Base-by-base conservation (phyloP, 2,329 filamentous ascomycete genomes). In the Zasmidium angulare region DNA sequence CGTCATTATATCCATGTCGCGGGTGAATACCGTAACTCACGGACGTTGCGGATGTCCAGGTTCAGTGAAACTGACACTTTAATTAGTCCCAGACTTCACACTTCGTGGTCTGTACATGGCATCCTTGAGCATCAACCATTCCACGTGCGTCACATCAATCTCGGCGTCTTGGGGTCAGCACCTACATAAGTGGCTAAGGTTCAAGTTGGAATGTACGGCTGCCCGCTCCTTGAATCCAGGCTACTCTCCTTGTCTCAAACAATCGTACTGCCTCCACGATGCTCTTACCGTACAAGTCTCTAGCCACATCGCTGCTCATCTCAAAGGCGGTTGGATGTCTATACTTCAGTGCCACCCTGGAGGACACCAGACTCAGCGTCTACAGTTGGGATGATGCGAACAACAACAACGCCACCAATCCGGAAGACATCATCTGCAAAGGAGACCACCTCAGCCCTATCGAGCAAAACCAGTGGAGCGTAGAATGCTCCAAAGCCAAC, bases 261-360 rank as follows among this genome's bases (percentile, higher is more conserved):
- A n/a, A n/a, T n/a, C n/a, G n/a, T n/a, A n/a, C n/a, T n/a, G n/a
- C n/a, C n/a, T n/a, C n/a, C 6, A 43, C 9, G 36, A 43, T 43
- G 36, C 36, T 43, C 3, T 19, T 43, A 7, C n/a, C 36, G n/a
- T 43, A 9, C 36, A 43, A 43, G 53, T 51, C 55, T 9, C 51
- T 56, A 22, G 55, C 59, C 46, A 56, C 51, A 36, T 58, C 59
- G 20, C 55, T 61, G 21, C 55, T 61, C 52, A 46, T 46, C 31
- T 40, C 48, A 24, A 47, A 48, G 3, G 56, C 53, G n/a, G 26
- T 56, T 31, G 60, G 52, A n/a, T 59, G 56, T 21, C 57, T 64
- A 20, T 64, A 64, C 55, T 64, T 64, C 59, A 64, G 60, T 26
- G 62, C 62, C 51, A 64, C 59, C 1, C 58, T 64, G 24, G 40